Evolutionary conservation across 1,139 yeast genomes (phyloP), one percentile per base, ranked within the genome.

Genomic region (Meyerozyma elateridarum): DNA sequence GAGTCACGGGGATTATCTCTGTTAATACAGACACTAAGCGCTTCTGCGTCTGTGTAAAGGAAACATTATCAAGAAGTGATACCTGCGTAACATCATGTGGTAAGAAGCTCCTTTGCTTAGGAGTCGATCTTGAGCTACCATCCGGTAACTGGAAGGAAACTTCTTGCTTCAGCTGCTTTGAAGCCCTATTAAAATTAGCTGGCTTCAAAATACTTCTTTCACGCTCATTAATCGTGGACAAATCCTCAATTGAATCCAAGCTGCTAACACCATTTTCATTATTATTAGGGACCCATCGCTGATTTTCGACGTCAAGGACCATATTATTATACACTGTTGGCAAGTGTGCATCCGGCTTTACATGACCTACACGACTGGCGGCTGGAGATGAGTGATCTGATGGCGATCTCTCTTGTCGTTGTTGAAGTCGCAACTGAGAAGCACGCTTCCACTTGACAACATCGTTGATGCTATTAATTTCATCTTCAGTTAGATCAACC

Each of bases 31-130:
- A 57, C 5, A 73, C 74, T 28, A 76, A 47, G 11, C 51, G 52
- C 36, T 54, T 61, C 38, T 67, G 67, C 0, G 75, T 62, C 40
- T 69, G 70, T 1, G 79, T 62, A 44, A 74, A 76, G 1, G 79
- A 66, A 3, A 71, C 39, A 25, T 73, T 68, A n/a, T 59, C 63
- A 6, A 68, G 36, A 30, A 67, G 71, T 1, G 75, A 67, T 2
- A 62, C 44, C 28, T 57, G 57, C 0, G 76, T 70, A 0, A 68
- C 59, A 39, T 68, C 67, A 28, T 38, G 52, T 28, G 40, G 48
- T 34, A 37, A 30, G 24, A 49, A 54, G 33, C 56, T 47, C 48
- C 33, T 45, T 30, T 18, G 35, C 22, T 32, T 36, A 36, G 21
- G 37, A 33, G 18, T 29, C 16, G 25, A 39, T 15, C 35, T 24